Evolutionary conservation across 2,329 filamentous ascomycete genomes (phyloP), one percentile per base, ranked within the genome.

Genomic region (Apiospora malaysiana): DNA sequence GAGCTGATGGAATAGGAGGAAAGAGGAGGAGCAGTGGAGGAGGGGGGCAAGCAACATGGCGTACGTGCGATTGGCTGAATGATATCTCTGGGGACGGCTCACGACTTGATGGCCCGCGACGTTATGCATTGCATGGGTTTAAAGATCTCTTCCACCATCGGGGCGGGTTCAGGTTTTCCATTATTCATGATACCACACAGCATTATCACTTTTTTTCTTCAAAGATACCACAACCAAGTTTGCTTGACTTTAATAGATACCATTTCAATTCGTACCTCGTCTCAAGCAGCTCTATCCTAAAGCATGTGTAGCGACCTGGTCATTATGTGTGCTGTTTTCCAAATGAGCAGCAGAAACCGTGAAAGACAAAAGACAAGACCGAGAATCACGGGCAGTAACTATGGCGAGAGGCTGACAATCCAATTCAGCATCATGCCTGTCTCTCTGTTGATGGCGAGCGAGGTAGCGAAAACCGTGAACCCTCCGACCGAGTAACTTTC

Each of bases 1-100:
- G 76, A 77, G 66, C 8, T 37, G 40, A 12, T 63, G 56, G 32
- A 27, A 32, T 56, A 56, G 49, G 25, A 27, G 16, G n/a, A 27
- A 16, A 27, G 23, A 32, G 27, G 9, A 27, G 18, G 2, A 37
- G 16, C 5, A 5, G 5, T 16, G 7, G 4, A 56, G 27, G 51
- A 21, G 32, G 32, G 40, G 56, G 18, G 32, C 32, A 32, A 32
- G 32, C 32, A 59, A 37, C 51, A 37, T 37, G 27, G 18, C 51
- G 16, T 40, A 8, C 49, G 27, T 40, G 56, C 56, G 18, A 32
- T 63, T 40, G 56, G 18, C 32, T 37, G 32, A 8, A 40, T 63
- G 32, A 32, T 27, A 59, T n/a, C 27, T 37, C 18, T 40, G 18
- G 4, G 56, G 56, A 63, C 21, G 45, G 45, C 27, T 63, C 32